Evolutionary conservation across 768 basidiomycete genomes (phyloP), one percentile per base, ranked within the genome.

Genomic region (Cystofilobasidium macerans): DNA sequence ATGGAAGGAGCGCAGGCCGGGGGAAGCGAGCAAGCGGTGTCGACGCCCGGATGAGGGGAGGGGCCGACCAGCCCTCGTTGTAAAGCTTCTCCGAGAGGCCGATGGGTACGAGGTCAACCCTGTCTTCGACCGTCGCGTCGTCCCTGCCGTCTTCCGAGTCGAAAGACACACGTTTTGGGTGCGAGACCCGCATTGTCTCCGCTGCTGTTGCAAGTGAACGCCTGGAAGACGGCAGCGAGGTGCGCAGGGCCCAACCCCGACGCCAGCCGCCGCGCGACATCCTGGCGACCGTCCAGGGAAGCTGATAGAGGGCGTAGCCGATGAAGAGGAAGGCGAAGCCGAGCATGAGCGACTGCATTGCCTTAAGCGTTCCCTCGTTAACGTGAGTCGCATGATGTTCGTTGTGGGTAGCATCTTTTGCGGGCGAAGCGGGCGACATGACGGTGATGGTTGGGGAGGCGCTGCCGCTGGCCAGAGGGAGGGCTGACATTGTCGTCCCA

Each of bases 251-350:
- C 61, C 61, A 61, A 22, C 61, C 61, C 7, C 9, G 22, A 22
- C 33, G 33, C 26, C 40, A 61, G 0, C 61, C 47, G 47, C 24
- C 30, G 32, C 61, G 61, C 24, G 45, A 35, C 8, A 61, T 32
- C 5, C 61, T 45, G 14, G 51, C 61, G 32, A 61, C 13, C 18
- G 47, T 61, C 61, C 45, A 61, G 14, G 61, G 61, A 11, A 61
- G 61, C 30, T 33, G 43, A 2, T 30, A 33, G 11, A 48, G 45
- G 13, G 61, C 47, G 45, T 61, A 61, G 38, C 35, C 1, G 16
- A 35, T 13, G 30, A 61, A 61, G 43, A 61, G 33, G 33, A 45
- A 5, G 22, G 32, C 40, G 61, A 61, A 61, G n/a, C 45, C 14
- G 33, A 42, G 22, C 30, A 61, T 43, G 47, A 61, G 43, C 30